A percentile compares a stretch with the other conserved stretches of the same genome.
Evolutionary conservation across 2,329 filamentous ascomycete genomes (phyloP).

Genomic region (Fusarium temperatum): DNA sequence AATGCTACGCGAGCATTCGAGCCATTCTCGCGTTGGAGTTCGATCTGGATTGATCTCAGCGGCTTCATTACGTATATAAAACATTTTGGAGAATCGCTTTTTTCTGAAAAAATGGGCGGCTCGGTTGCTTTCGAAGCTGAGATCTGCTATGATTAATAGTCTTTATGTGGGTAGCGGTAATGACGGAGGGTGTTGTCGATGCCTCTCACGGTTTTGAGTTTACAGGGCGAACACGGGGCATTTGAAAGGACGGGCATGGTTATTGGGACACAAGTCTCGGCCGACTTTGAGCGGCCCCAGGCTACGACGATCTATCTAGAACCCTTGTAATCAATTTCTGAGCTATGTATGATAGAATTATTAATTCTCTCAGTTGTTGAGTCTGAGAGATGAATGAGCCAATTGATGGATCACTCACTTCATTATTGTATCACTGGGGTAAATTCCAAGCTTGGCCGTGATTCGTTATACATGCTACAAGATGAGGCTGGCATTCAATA

Average conservation of each 20-base stretch:
- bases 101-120: conserved; percentile 9
- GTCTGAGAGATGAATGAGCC: conserved; percentile 26
- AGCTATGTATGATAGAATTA: conserved; percentile 44
- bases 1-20: conserved; percentile 12
- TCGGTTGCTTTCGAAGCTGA: conserved; percentile 24
- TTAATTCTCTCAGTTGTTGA: conserved; percentile 17
- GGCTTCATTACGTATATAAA: conserved; percentile 40
- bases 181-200: conserved; percentile 43
- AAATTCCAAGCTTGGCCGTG: neutral
- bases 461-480: neutral
- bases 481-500: neutral
- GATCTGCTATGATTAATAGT: conserved; percentile 36
- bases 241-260: conserved; percentile 42
- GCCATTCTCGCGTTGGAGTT: conserved; percentile 28
- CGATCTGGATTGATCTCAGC: conserved; percentile 27
- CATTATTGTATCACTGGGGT: neutral
- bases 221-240: conserved; percentile 43
- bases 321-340: conserved; percentile 46
- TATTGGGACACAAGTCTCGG: conserved; percentile 43
- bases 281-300: conserved; percentile 34
- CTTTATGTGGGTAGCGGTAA: conserved; percentile 44
- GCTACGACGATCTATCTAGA: conserved; percentile 44
- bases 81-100: conserved; percentile 38
- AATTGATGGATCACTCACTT: conserved; percentile 27
- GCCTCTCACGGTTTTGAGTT: conserved; percentile 43